Evolutionary conservation across 495 filamentous ascomycete genomes (phyloP).

Genomic region (Aspergillus mulundensis): DNA sequence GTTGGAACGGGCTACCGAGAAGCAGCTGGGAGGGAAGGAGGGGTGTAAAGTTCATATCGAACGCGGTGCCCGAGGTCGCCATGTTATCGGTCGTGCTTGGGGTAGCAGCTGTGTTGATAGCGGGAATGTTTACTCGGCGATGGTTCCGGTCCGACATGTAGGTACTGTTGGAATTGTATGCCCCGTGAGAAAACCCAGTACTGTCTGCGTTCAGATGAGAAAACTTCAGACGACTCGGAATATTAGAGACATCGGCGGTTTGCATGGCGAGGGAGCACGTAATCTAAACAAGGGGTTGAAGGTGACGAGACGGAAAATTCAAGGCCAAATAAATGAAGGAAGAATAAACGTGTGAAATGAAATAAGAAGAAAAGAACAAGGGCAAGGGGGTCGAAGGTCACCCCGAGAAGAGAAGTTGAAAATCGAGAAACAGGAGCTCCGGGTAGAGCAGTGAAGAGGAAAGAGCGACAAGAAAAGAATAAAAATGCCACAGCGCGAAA

Average conservation of each 20-base stretch:
- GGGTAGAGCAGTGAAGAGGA: slow-evolving; percentile 31
- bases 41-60: slow-evolving; percentile 98
- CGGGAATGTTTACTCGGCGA: slow-evolving; percentile 79
- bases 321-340: slow-evolving; percentile 20
- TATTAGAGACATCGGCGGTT: slow-evolving; percentile 62
- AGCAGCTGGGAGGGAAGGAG: slow-evolving; percentile 91
- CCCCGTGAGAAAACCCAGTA: slow-evolving; percentile 87
- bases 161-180: slow-evolving; percentile 72
- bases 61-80: slow-evolving; percentile 80
- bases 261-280: slow-evolving; percentile 75
- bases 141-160: slow-evolving; percentile 70
- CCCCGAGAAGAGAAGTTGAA: slow-evolving; percentile 38
- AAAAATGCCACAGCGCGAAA: slow-evolving; percentile 13
- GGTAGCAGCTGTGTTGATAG: slow-evolving; percentile 76
- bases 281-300: no score
- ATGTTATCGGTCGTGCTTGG: slow-evolving; percentile 64
- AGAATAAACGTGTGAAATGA: slow-evolving; percentile 25
- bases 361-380: slow-evolving; percentile 26
- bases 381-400: slow-evolving; percentile 30
- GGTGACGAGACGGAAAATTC: slow-evolving; percentile 49
- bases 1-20: slow-evolving; percentile 93
- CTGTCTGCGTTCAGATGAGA: slow-evolving; percentile 62
- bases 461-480: slow-evolving; percentile 18
- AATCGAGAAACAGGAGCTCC: slow-evolving; percentile 8
- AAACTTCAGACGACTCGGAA: slow-evolving; percentile 61